These are phyloP conservation scores for Pleurotus tuoliensis DNA, from an alignment of 768 basidiomycete species.

Conservation along the genomic window DNA sequence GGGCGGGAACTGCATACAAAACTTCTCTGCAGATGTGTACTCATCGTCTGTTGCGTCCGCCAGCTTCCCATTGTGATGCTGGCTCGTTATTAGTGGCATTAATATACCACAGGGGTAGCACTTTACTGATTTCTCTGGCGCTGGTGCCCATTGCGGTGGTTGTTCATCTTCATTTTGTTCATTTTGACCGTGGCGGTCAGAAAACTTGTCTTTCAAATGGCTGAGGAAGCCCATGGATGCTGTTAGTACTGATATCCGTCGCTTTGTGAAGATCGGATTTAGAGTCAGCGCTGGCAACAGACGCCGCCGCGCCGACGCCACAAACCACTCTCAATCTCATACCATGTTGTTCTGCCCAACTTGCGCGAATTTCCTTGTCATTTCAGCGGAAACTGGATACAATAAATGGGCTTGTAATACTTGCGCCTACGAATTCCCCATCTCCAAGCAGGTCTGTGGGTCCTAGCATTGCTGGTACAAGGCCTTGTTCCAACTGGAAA, in stretches of 20 bases:
- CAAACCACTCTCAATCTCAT: not conserved
- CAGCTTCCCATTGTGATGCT: constrained; percentile 45
- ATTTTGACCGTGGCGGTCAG: not conserved
- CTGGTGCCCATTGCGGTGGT: constrained; percentile 52
- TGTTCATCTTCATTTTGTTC: not conserved
- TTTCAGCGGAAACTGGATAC: constrained; percentile 72
- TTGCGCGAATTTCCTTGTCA: constrained; percentile 83
- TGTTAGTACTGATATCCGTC: not conserved
- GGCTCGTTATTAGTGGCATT: not conserved
- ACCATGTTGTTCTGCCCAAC: constrained; percentile 92
- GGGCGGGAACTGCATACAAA: constrained; percentile 39
- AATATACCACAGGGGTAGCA: not conserved
- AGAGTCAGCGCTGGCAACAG: too few relatives aligned
- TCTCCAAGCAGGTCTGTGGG: constrained; percentile 67
- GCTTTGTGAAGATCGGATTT: too few relatives aligned
- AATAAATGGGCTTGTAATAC: constrained; percentile 94
- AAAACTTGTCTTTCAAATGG: not conserved
- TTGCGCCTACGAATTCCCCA: constrained; percentile 94
- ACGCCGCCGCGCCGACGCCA: not conserved
- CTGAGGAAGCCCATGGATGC: constrained; percentile 2
- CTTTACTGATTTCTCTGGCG: constrained; percentile 45
- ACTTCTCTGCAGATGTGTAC: constrained; percentile 45
- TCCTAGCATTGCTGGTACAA: not conserved
- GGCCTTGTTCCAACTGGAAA: not conserved
- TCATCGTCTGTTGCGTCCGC: constrained; percentile 58